Conservation (phyloP, 441 rosid genomes). For the Erodium trifolium region DNA sequence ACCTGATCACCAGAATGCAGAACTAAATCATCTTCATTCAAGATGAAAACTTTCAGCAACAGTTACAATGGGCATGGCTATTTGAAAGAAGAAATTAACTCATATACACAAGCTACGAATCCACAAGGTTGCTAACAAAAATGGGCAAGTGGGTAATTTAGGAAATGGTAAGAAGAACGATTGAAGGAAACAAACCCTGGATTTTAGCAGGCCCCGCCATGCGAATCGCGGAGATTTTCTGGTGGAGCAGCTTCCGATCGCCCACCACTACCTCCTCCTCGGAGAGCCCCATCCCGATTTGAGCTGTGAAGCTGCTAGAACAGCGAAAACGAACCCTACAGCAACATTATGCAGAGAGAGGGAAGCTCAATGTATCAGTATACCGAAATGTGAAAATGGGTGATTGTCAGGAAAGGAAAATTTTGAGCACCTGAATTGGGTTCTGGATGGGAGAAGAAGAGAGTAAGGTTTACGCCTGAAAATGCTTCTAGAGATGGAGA, state of each 20-base stretch:
- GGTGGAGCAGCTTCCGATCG: constrained; percentile 34
- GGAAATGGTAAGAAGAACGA: not conserved
- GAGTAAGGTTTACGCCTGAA: not conserved
- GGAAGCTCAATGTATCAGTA: not conserved
- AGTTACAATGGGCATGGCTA: not conserved
- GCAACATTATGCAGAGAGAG: not conserved
- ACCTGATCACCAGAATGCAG: constrained; percentile 30
- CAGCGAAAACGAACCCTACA: constrained; percentile 26
- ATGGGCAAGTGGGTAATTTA: too few relatives aligned
- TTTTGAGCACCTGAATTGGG: not conserved
- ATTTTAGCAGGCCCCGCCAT: constrained; percentile 63
- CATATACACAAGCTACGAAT: too few relatives aligned
- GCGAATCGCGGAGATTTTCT: constrained; percentile 46
- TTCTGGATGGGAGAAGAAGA: too few relatives aligned
- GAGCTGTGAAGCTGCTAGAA: not conserved
- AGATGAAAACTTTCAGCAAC: not conserved
- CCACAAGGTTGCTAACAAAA: not conserved
- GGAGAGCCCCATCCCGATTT: constrained; percentile 25
- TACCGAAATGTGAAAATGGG: not conserved
- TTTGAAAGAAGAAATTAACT: not conserved
- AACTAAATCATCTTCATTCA: too few relatives aligned
- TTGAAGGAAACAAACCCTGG: constrained; percentile 40
- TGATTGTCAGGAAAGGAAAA: not conserved
- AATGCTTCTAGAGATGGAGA: not conserved
- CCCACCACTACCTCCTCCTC: constrained; percentile 28